Base-by-base conservation (phyloP, 2,329 filamentous ascomycete genomes). In the Didymella segeticola region DNA sequence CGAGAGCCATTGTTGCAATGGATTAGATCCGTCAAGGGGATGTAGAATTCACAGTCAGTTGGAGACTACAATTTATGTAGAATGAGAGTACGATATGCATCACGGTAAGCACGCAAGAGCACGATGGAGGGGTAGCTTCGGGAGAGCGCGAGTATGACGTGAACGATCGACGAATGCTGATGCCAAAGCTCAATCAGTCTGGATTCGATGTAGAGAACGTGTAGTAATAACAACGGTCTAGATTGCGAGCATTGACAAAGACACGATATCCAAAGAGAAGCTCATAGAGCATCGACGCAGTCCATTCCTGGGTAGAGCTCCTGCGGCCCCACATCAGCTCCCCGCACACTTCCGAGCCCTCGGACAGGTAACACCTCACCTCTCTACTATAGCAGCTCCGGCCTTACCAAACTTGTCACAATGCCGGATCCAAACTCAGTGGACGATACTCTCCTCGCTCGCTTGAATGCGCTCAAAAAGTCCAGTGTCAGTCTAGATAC, bases 1-100 rank as follows among this genome's bases (percentile, higher is more conserved):
- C 85, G 66, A 93, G 83, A 25, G 89, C 87, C 89, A 93, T 93
- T 52, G 42, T 50, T 43, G 41, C 11, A n/a, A n/a, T 47, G 36
- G 27, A 46, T 20, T 23, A 17, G 12, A 17, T 17, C 11, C 9
- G 27, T 25, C 17, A 1, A 8, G 10, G 7, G 29, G 8, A 14
- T 5, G 11, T 5, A 10, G 17, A 4, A 20, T 10, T 4, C 15
- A 22, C 23, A 26, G 25, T 5, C 25, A 26, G 10, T 36, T 36
- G 33, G 2, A 23, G 10, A n/a, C 10, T 9, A 6, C 34, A 27
- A 10, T 10, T 36, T 42, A 42, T 41, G 29, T 50, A 17, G 2
- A 41, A 10, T 14, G 30, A 27, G 20, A 23, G 22, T 14, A 17
- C 17, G 15, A 19, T 20, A 37, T 11, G n/a, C n/a, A n/a, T 23